Evolutionary conservation across 805 yeast genomes (phyloP).

Genomic region (Sporopachydermia quercuum): DNA sequence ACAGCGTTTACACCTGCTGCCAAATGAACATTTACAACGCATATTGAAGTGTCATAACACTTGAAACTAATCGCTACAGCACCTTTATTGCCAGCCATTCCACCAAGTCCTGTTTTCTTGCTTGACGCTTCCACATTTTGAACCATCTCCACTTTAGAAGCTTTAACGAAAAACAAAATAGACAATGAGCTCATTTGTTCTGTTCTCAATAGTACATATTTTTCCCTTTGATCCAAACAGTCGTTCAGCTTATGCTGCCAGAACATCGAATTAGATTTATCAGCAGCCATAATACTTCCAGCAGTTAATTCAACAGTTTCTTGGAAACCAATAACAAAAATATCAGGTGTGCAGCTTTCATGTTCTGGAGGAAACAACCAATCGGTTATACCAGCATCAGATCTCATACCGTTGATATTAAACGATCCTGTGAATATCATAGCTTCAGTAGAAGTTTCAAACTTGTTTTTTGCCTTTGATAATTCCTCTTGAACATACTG

Average conservation of each 20-base stretch:
- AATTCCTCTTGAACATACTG: slow-evolving; percentile 68
- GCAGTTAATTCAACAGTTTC: slow-evolving; percentile 91
- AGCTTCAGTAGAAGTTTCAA: slow-evolving; percentile 45
- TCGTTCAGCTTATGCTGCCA: slow-evolving; percentile 63
- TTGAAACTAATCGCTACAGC: slow-evolving; percentile 89
- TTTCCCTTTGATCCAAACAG: slow-evolving; percentile 43
- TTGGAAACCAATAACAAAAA: slow-evolving; percentile 84
- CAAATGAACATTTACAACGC: slow-evolving; percentile 78
- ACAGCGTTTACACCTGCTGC: slow-evolving; percentile 83
- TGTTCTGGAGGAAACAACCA: slow-evolving; percentile 70
- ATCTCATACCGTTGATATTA: slow-evolving; percentile 65
- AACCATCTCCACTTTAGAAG: slow-evolving; percentile 39
- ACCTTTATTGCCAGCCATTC: slow-evolving; percentile 97
- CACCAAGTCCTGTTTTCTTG: slow-evolving; percentile 91
- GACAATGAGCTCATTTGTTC: slow-evolving; percentile 90
- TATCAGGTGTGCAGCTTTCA: slow-evolving; percentile 37
- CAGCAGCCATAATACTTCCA: slow-evolving; percentile 77
- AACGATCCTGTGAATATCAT: slow-evolving; percentile 70
- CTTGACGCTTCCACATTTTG: slow-evolving; percentile 88
- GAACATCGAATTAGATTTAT: slow-evolving; percentile 54
- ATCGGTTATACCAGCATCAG: slow-evolving; percentile 40
- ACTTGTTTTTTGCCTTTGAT: slow-evolving; percentile 31
- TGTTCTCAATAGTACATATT: slow-evolving; percentile 57
- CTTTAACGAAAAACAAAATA: slow-evolving; percentile 53
- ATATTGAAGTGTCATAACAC: slow-evolving; percentile 65